Evolutionary conservation across 1,139 yeast species (phyloP).

Genomic region (Pichiaceae sp.): DNA sequence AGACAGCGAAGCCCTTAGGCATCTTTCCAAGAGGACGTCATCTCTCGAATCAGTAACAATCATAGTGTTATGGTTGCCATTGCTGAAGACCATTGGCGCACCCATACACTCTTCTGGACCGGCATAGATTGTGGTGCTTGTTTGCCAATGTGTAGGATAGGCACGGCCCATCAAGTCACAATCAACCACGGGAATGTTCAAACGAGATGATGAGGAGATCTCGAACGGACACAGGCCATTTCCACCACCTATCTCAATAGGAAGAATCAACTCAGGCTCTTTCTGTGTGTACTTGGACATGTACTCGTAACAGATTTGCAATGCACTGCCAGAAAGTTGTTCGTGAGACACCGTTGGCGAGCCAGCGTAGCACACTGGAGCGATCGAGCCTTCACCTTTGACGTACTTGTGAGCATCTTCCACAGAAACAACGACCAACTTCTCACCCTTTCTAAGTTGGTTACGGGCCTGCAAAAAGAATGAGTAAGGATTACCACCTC

Average conservation of each 20-base stretch:
- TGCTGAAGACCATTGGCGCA: conserved; percentile 31
- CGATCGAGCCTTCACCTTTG: conserved; percentile 25
- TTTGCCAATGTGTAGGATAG: conserved; percentile 25
- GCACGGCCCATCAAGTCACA: conserved; percentile 29
- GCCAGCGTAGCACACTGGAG: conserved; percentile 34
- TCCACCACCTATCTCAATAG: conserved; percentile 27
- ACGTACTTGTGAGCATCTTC: conserved; percentile 22
- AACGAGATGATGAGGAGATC: conserved; percentile 19
- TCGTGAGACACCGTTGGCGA: conserved; percentile 39
- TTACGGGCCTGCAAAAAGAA: conserved; percentile 29
- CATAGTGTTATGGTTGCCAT: conserved; percentile 37
- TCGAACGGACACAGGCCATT: conserved; percentile 23
- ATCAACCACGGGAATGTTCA: conserved; percentile 25
- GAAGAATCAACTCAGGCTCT: conserved; percentile 20
- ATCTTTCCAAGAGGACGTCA: conserved; percentile 29
- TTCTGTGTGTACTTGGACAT: conserved; percentile 22
- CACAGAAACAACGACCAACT: conserved; percentile 28
- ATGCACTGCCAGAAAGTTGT: conserved; percentile 31
- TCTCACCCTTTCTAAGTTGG: conserved; percentile 27
- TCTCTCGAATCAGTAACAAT: conserved; percentile 29
- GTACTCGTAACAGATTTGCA: conserved; percentile 27
- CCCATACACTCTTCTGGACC: conserved; percentile 18
- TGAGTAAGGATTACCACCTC: conserved; percentile 42
- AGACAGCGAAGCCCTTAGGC: conserved; percentile 32
- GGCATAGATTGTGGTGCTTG: conserved; percentile 19